A percentile compares a stretch with the other conserved stretches of the same genome.
phyloP scores from a whole-genome alignment of 306 rosid species.

The Acacia crassicarpa region DNA sequence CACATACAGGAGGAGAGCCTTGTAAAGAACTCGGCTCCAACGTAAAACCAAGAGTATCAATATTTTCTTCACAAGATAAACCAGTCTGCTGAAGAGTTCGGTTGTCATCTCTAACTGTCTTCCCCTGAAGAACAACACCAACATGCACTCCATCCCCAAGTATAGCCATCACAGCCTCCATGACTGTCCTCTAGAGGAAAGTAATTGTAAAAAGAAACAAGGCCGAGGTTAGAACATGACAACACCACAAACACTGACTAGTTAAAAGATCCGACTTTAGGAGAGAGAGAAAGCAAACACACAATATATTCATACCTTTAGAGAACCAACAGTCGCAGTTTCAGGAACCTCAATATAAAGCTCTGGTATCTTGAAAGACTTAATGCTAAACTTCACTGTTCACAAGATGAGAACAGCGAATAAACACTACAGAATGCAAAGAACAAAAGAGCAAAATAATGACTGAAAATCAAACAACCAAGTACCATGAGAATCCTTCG shows the following conservation, averaged over 20 bases:
- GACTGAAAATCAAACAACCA: constrained; percentile 6
- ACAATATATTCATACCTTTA: constrained; percentile 60
- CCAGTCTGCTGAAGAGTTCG: constrained; percentile 82
- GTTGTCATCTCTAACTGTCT: constrained; percentile 74
- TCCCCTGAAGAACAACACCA: constrained; percentile 75
- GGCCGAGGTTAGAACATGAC: neutral
- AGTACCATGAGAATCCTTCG: constrained; percentile 78
- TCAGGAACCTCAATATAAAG: constrained; percentile 82
- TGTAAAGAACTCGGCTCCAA: constrained; percentile 69
- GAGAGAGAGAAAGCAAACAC: neutral
- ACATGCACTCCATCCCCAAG: constrained; percentile 71
- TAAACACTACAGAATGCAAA: constrained; percentile 34
- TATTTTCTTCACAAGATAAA: constrained; percentile 69
- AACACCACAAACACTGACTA: neutral
- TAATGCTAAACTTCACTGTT: constrained; percentile 84
- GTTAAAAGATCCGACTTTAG: neutral
- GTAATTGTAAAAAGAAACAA: neutral
- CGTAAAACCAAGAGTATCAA: constrained; percentile 66
- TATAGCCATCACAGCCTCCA: constrained; percentile 77
- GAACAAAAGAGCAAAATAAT: constrained; percentile 22
- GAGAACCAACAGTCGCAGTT: constrained; percentile 76
- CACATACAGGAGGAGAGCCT: constrained; percentile 44
- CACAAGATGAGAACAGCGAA: constrained; percentile 27
- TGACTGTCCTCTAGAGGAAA: constrained; percentile 65
- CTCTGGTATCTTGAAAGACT: constrained; percentile 88